phyloP scores from a whole-genome alignment of 257 asterid genomes.

The Coffea eugenioides region DNA sequence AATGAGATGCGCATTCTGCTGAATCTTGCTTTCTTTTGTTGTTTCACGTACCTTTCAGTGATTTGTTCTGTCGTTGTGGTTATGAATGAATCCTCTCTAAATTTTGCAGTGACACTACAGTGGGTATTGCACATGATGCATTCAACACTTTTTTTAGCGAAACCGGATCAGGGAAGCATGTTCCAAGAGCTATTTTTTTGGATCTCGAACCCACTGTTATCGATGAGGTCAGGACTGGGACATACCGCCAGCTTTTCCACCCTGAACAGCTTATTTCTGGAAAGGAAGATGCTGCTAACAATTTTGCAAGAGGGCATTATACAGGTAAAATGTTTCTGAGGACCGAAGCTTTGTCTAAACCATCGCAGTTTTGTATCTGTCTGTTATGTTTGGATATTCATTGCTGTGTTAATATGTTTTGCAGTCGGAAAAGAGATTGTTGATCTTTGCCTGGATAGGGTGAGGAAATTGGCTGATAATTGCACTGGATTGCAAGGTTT shows the following conservation, averaged over 20 bases:
- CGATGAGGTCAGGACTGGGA: constrained; percentile 78
- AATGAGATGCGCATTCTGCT: not conserved
- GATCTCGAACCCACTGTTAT: constrained; percentile 94
- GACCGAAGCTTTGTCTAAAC: not conserved
- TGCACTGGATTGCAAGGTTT: constrained; percentile 95
- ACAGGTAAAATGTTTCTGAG: constrained; percentile 45
- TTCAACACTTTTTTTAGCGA: constrained; percentile 91
- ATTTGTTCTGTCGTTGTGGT: constrained; percentile 4
- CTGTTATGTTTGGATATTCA: constrained; percentile 6
- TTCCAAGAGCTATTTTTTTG: constrained; percentile 82
- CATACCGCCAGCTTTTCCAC: constrained; percentile 91
- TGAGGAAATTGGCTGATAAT: constrained; percentile 89
- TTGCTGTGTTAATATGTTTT: constrained; percentile 10
- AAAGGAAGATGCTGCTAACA: constrained; percentile 94
- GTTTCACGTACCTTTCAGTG: not conserved
- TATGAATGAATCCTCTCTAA: constrained; percentile 16
- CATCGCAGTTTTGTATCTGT: not conserved
- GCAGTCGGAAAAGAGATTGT: constrained; percentile 87
- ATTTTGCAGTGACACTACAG: constrained; percentile 63
- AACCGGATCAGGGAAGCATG: constrained; percentile 91
- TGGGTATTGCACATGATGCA: constrained; percentile 76
- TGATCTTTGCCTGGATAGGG: constrained; percentile 80
- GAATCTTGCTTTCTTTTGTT: not conserved
- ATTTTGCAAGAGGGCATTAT: constrained; percentile 87
- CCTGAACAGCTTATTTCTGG: constrained; percentile 96